Evolutionary conservation across 345 rosid genomes (phyloP).

Genomic region (Murraya paniculata): DNA sequence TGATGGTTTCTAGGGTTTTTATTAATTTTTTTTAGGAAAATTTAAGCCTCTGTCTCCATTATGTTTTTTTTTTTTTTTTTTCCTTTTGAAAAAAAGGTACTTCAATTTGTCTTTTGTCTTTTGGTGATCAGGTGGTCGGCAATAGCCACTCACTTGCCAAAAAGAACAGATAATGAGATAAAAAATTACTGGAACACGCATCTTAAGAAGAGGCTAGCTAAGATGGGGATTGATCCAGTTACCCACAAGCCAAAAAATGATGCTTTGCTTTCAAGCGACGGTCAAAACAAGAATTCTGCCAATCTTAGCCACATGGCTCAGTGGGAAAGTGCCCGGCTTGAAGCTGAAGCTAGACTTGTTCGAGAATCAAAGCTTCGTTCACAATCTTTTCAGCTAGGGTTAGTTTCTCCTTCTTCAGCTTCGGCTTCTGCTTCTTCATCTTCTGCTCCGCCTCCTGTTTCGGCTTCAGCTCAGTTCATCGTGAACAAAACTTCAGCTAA

Average conservation of each 20-base stretch:
- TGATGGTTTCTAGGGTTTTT: slow-evolving; percentile 15
- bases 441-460: background rate
- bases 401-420: slow-evolving; percentile 21
- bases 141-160: slow-evolving; percentile 74
- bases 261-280: slow-evolving; percentile 45
- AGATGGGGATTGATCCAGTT: slow-evolving; percentile 82
- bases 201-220: slow-evolving; percentile 59
- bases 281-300: slow-evolving; percentile 60
- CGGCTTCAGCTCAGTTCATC: slow-evolving; percentile 24
- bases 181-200: slow-evolving; percentile 84
- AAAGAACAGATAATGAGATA: slow-evolving; percentile 76
- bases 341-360: slow-evolving; percentile 84
- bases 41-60: background rate
- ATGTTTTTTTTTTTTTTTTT: background rate
- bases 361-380: slow-evolving; percentile 78
- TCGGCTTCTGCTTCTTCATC: slow-evolving; percentile 14
- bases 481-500: slow-evolving; percentile 13
- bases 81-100: too few relatives aligned
- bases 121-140: slow-evolving; percentile 70
- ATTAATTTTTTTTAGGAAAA: slow-evolving; percentile 15
- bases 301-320: slow-evolving; percentile 90
- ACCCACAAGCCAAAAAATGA: slow-evolving; percentile 76
- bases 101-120: slow-evolving; percentile 15
- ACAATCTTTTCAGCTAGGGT: slow-evolving; percentile 44
- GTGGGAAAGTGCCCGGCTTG: slow-evolving; percentile 92